Evolutionary conservation across 805 yeast species (phyloP), one percentile per base, ranked within the genome.

Genomic region (Kluyveromyces lactis): DNA sequence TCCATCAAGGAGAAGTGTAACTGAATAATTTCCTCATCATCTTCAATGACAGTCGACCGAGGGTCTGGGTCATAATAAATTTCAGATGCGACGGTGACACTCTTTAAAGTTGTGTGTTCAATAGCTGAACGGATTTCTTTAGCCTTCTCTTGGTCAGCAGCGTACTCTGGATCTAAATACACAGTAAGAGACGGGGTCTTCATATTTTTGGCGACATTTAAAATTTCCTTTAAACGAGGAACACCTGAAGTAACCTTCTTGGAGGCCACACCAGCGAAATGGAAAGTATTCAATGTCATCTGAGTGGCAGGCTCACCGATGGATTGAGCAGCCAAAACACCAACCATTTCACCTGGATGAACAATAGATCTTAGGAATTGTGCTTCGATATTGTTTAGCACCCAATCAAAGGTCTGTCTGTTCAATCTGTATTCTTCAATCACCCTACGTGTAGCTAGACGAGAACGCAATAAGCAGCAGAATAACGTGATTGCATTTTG

Each of bases 161-260:
- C 89, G 46, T 80, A 73, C 30, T 78, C 90, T 4, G 80, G 79
- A 35, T 85, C 73, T 60, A 92, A 68, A 60, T 89, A 92, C n/a
- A 90, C 95, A 8, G 96, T 87, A 59, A 90, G 71, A 11, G 96
- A 94, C n/a, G 99, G 99, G n/a, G 99, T 92, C 67, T 90, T 92
- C 73, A 92, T 89, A 55, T 86, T 90, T 69, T 92, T 92, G 9
- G 99, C 99, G 49, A 92, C 98, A 62, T 90, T 90, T 64, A 92
- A 75, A 77, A 92, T 92, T 70, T 89, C 97, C 76, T 89, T 89
- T 63, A 89, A 75, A 74, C 97, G 94, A 44, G 97, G 97, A 58
- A 87, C 96, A 77, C 96, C 96, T 49, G 90, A 76, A 3, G 96
- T 87, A 47, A 87, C 96, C 63, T 87, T 87, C 80, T 86, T 87